Conservation (phyloP, 192 early-diverging fungal species). For the Glomus cerebriforme region DNA sequence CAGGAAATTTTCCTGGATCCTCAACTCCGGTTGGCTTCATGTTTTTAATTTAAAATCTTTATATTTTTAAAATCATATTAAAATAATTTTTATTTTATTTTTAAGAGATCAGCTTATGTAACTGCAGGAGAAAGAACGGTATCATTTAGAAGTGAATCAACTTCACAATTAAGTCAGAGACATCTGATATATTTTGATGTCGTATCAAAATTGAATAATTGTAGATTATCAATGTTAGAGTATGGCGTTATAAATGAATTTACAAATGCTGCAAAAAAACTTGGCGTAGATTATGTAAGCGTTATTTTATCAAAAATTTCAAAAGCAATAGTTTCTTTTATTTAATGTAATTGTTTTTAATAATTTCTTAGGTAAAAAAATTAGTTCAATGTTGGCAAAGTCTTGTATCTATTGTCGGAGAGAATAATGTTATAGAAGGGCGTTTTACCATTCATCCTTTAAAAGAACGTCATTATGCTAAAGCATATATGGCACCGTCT, state of each 20-base stretch:
- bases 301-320: neutral
- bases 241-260: conserved; percentile 46
- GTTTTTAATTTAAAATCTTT: neutral
- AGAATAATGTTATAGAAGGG: conserved; percentile 41
- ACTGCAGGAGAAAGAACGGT: neutral
- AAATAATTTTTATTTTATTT: neutral
- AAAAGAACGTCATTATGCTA: conserved; percentile 47
- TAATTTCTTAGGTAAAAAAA: conserved; percentile 26
- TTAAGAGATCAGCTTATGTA: neutral
- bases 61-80: too few relatives aligned
- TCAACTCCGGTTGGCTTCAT: neutral
- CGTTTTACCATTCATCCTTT: conserved; percentile 39
- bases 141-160: neutral
- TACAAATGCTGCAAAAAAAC: conserved; percentile 40
- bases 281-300: conserved; percentile 43
- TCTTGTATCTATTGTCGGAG: conserved; percentile 46
- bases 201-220: conserved; percentile 49
- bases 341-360: neutral
- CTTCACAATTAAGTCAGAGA: neutral
- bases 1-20: neutral
- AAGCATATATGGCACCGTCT: conserved; percentile 38
- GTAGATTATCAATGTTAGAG: conserved; percentile 38
- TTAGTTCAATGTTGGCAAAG: conserved; percentile 49
- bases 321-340: neutral
- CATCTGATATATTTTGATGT: conserved; percentile 50